Base-by-base conservation (phyloP, 1,284 basidiomycete genomes). In the Malassezia dermatis region DNA sequence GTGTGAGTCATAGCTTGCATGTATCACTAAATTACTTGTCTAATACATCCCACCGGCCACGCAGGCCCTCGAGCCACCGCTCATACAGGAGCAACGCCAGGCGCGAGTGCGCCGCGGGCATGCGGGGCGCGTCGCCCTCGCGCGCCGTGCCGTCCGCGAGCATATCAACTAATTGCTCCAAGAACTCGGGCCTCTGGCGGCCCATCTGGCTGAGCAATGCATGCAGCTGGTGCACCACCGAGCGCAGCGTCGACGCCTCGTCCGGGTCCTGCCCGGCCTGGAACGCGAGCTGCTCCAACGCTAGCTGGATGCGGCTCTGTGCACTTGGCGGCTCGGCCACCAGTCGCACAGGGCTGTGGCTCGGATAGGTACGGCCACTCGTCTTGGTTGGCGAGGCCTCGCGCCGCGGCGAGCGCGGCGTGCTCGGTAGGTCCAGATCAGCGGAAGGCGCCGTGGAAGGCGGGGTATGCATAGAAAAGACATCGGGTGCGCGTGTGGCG, bases 31-130 rank as follows among this genome's bases (percentile, higher is more conserved):
- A 30, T 24, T 39, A 21, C 23, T 23, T 30, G 21, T 56, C 44
- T 11, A 57, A 23, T 15, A 48, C 49, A 26, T 57, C 58, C 71
- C 71, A 73, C 1, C 71, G 61, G 7, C 53, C 63, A 1, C 66
- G 49, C 19, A 94, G 76, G 1, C 89, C 89, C 70, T 95, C 88
- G 24, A 95, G 78, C 91, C 91, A 96, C 44, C 93, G 82, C 79
- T 91, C 85, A 74, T 95, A 96, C 26, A 96, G 78, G 61, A 96
- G 79, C 72, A 95, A 90, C 17, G 89, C 86, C 35, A 96, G 89
- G 1, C 90, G 89, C 60, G 79, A 79, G 15, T 57, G 60, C 13
- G 60, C 42, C 1, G 56, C 48, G 3, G 26, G 48, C 23, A 49
- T 11, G 28, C 58, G 55, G 34, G 61, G 62, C 17, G 53, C 53